Percentiles rank a stretch among this genome's conserved stretches.
These are phyloP conservation scores for Hericium erinaceus DNA, from an alignment of 768 basidiomycete species.

Conservation along the genomic window DNA sequence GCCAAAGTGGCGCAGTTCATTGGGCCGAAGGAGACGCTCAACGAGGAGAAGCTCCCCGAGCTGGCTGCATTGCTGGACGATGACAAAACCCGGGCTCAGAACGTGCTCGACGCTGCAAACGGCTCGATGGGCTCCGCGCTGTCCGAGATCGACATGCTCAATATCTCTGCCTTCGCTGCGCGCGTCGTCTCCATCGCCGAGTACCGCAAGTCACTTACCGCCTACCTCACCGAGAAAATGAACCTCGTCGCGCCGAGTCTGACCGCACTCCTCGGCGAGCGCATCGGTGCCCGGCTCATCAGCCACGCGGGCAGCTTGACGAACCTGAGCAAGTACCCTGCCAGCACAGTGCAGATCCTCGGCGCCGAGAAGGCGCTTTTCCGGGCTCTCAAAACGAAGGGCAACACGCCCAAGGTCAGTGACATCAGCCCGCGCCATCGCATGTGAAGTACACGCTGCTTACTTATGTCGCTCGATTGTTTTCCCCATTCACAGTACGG, in stretches of 20 bases:
- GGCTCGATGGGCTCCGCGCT: constrained; percentile 93
- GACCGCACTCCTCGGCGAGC: constrained; percentile 84
- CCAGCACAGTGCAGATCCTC: constrained; percentile 94
- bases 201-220: constrained; percentile 84
- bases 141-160: constrained; percentile 89
- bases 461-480: neutral
- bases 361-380: constrained; percentile 98
- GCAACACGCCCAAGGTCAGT: constrained; percentile 89
- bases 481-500: constrained; percentile 59
- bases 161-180: constrained; percentile 85
- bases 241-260: constrained; percentile 91
- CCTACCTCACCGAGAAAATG: constrained; percentile 94
- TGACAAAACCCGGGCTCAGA: constrained; percentile 79
- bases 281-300: constrained; percentile 87
- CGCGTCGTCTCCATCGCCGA: constrained; percentile 89
- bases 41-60: constrained; percentile 72
- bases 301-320: constrained; percentile 95
- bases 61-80: constrained; percentile 76
- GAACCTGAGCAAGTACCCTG: constrained; percentile 96
- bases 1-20: constrained; percentile 80
- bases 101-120: constrained; percentile 88
- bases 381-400: constrained; percentile 95
- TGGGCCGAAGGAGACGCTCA: constrained; percentile 77
- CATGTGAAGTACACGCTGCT: neutral
- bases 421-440: neutral